phyloP scores from a whole-genome alignment of 768 basidiomycete species.

The Auricularia heimuer region DNA sequence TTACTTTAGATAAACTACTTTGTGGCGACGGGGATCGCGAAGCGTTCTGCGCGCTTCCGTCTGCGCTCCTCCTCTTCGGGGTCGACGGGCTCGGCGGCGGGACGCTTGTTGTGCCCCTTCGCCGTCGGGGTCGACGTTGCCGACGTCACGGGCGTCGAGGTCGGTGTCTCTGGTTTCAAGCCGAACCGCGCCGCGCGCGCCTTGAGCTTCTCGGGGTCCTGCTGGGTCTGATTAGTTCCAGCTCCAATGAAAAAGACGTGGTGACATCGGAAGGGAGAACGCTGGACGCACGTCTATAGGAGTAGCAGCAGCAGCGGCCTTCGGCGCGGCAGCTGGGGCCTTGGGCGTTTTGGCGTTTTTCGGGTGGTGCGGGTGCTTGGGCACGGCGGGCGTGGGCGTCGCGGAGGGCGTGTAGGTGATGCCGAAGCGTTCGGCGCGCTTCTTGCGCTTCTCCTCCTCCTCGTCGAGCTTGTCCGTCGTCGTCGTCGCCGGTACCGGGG shows the following conservation, averaged over 20 bases:
- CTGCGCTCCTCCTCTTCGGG: slow-evolving; percentile 49
- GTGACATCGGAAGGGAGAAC: background rate
- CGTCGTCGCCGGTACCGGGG: background rate
- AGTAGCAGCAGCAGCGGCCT: background rate
- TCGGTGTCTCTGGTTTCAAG: slow-evolving; percentile 4
- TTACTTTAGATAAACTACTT: too few species aligned
- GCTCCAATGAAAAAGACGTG: background rate
- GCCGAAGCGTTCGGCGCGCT: slow-evolving; percentile 61
- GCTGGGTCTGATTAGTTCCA: slow-evolving; percentile 1
- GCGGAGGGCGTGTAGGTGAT: slow-evolving; percentile 45
- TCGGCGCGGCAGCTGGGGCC: slow-evolving; percentile 9
- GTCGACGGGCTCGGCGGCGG: slow-evolving; percentile 34
- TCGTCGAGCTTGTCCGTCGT: slow-evolving; percentile 4
- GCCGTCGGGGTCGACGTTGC: background rate
- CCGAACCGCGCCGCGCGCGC: slow-evolving; percentile 52
- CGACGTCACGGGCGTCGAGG: slow-evolving; percentile 12
- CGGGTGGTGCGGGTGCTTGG: slow-evolving; percentile 9
- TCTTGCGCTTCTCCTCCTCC: slow-evolving; percentile 13
- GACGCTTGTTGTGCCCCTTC: slow-evolving; percentile 18
- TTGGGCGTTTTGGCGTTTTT: slow-evolving; percentile 12
- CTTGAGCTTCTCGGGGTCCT: slow-evolving; percentile 43
- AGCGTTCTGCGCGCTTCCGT: slow-evolving; percentile 56
- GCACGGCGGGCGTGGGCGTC: slow-evolving; percentile 15
- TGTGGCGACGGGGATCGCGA: slow-evolving; percentile 26
- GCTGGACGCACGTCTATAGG: slow-evolving; percentile 17